These are phyloP conservation scores for Cordyceps cateniannulata DNA, from an alignment of 2,329 filamentous ascomycete species.

Conservation along the genomic window DNA sequence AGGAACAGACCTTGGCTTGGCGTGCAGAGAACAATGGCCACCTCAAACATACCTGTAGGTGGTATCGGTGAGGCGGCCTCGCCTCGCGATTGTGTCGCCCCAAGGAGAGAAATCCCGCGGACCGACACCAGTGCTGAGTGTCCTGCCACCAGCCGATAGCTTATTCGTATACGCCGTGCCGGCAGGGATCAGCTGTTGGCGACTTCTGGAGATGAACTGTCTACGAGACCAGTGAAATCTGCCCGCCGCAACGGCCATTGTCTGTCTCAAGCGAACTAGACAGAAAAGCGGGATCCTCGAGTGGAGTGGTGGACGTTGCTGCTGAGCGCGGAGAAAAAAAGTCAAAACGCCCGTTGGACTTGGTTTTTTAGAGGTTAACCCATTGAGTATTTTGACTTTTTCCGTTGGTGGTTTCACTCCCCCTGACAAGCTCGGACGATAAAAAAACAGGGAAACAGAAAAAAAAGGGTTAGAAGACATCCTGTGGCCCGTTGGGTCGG, in stretches of 20 bases:
- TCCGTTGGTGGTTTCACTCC: background rate
- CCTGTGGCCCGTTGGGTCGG: background rate
- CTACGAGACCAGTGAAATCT: background rate
- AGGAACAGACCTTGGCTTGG: background rate
- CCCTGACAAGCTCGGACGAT: background rate
- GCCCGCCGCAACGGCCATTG: background rate
- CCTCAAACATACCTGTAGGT: background rate
- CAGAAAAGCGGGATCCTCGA: background rate
- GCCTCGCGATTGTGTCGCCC: background rate
- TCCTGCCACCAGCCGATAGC: background rate
- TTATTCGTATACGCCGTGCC: background rate
- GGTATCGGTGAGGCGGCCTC: background rate
- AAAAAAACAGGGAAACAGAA: background rate
- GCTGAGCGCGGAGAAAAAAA: slow-evolving; percentile 7
- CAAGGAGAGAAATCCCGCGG: background rate
- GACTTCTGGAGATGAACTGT: too few relatives aligned
- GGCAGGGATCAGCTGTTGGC: too few relatives aligned
- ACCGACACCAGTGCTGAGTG: background rate
- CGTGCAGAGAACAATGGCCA: background rate
- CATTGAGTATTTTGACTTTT: background rate
- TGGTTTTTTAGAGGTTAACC: background rate
- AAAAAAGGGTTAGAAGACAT: background rate
- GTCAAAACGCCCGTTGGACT: background rate
- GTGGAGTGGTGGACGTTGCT: slow-evolving; percentile 5
- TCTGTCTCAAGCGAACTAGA: background rate